These are phyloP conservation scores for Chlamydomonas schloesseri DNA, from an alignment of 139 green algal genomes.

Conservation along the genomic window DNA sequence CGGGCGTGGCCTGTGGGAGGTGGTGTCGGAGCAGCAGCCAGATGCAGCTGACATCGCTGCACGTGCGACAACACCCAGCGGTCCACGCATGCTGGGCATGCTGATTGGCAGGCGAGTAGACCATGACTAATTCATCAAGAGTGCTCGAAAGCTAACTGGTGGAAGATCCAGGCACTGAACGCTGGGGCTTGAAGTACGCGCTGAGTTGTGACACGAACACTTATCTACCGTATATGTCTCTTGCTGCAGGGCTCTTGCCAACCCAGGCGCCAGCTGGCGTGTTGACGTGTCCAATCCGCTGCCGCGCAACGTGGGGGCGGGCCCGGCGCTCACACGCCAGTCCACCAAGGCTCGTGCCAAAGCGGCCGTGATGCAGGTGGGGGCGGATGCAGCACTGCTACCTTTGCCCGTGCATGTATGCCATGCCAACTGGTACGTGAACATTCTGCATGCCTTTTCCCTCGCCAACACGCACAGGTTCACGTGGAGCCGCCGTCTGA, in stretches of 20 bases:
- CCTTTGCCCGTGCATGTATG: too few species aligned
- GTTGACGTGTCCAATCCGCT: neutral
- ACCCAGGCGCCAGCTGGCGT: conserved; percentile 1
- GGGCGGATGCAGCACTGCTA: too few species aligned
- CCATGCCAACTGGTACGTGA: too few species aligned
- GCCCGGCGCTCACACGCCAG: neutral
- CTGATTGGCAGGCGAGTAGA: neutral
- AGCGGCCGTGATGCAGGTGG: neutral
- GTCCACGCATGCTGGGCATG: neutral
- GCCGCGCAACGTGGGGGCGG: neutral
- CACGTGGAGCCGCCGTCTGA: neutral
- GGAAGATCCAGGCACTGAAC: too few species aligned
- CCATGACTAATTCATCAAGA: too few species aligned
- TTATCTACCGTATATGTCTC: neutral
- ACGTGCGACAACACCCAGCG: neutral
- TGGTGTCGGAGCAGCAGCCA: neutral
- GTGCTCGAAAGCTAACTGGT: too few species aligned
- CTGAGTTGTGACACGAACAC: too few species aligned
- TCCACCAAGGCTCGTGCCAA: neutral
- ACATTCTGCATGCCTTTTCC: too few species aligned
- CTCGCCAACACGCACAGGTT: neutral
- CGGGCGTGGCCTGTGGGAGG: neutral
- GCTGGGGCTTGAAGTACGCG: too few species aligned
- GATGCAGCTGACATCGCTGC: neutral
- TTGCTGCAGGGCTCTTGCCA: neutral